Conservation (phyloP, 2,329 filamentous ascomycete species). For the Penicillium sp. region DNA sequence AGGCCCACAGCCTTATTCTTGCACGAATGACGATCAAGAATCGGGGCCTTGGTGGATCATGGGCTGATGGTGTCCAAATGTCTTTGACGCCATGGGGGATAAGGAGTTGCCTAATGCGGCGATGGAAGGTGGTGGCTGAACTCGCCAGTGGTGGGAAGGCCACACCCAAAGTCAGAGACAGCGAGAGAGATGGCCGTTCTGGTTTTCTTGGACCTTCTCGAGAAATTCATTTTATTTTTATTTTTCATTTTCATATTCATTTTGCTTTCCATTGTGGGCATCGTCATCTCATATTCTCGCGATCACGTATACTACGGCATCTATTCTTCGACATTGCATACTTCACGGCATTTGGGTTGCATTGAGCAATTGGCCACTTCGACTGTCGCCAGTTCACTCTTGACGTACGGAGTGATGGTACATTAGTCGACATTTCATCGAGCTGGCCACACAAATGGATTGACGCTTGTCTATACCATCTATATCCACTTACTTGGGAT, state of each 20-base stretch:
- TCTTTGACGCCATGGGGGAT: conserved; percentile 19
- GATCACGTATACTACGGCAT: not conserved
- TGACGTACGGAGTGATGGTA: not conserved
- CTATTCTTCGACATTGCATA: not conserved
- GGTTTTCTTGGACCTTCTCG: no score
- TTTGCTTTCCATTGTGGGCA: not conserved
- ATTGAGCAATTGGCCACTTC: not conserved
- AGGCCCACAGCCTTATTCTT: conserved; percentile 2
- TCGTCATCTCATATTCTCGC: not conserved
- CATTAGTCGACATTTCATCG: not conserved
- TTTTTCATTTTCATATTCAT: not conserved
- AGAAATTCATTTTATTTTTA: no score
- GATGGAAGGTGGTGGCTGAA: not conserved
- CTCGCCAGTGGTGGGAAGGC: not conserved
- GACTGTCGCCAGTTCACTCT: not conserved
- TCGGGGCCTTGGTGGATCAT: not conserved
- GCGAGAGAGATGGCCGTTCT: not conserved
- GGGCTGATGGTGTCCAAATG: not conserved
- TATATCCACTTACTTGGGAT: not conserved
- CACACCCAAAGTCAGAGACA: not conserved
- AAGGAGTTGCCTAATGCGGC: conserved; percentile 8
- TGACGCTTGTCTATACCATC: not conserved
- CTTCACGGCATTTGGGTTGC: not conserved
- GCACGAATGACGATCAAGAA: not conserved
- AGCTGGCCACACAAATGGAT: not conserved